Conservation (phyloP, 2,329 filamentous ascomycete species). For the Stagonosporopsis cucurbitacearum region DNA sequence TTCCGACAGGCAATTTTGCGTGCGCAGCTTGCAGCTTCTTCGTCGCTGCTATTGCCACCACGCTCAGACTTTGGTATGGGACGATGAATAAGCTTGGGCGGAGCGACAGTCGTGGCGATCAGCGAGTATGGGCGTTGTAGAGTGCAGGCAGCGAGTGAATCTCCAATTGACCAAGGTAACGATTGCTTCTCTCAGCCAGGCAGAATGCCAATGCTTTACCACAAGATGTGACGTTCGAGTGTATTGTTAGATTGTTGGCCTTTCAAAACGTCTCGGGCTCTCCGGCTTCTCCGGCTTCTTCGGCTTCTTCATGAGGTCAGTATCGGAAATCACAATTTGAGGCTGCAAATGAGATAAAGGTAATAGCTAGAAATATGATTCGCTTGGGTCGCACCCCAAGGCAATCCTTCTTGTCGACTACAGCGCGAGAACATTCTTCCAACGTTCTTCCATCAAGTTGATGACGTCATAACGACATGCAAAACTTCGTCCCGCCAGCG, state of each 20-base stretch:
- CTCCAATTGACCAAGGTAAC: too few relatives aligned
- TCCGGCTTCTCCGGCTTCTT: not conserved
- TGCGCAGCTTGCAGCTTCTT: slow-evolving; percentile 50
- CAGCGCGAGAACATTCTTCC: slow-evolving; percentile 8
- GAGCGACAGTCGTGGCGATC: slow-evolving; percentile 28
- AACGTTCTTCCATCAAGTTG: not conserved
- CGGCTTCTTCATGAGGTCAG: not conserved
- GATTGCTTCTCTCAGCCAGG: too few relatives aligned
- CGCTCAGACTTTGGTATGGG: slow-evolving; percentile 37
- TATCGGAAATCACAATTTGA: too few relatives aligned
- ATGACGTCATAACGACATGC: slow-evolving; percentile 11
- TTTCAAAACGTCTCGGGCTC: too few relatives aligned
- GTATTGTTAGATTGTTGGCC: not conserved
- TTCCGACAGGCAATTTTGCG: slow-evolving; percentile 51
- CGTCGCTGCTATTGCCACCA: slow-evolving; percentile 32
- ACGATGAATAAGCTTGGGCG: slow-evolving; percentile 32
- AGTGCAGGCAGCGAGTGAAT: not conserved
- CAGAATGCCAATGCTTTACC: too few relatives aligned
- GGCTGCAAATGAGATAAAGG: too few relatives aligned
- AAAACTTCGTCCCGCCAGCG: not conserved
- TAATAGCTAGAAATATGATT: too few relatives aligned
- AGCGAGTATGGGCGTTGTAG: slow-evolving; percentile 27
- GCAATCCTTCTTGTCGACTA: not conserved
- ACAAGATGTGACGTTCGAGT: not conserved
- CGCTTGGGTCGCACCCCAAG: too few relatives aligned